Base-by-base conservation (phyloP, 176 grass and related monocot genomes). In the Oryza rufipogon region DNA sequence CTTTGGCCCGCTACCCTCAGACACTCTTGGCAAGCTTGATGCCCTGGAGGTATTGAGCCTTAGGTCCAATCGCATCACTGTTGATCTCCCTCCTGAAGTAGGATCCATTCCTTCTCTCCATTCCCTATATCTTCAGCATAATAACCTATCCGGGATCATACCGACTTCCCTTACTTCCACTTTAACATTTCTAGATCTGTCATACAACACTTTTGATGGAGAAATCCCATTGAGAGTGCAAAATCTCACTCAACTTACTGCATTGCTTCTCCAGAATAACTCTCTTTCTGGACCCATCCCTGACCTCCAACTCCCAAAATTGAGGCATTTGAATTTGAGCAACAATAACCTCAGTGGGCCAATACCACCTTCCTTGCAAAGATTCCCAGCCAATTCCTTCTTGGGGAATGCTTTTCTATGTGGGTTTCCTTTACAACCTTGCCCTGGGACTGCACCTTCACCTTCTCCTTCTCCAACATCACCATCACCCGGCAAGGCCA, bases 41-140 rank as follows among this genome's bases (percentile, higher is more conserved):
- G 96, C 93, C 22, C 68, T 99, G 44, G 84, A 99, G 79, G 81
- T 99, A 63, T 85, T 99, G 83, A 99, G 96, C 84, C 93, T 99
- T 41, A 80, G 93, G 49, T 99, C 91, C 70, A 99, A 99, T 76
- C 91, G 93, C 80, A 80, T 99, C 71, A 99, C 86, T 73, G 64
- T 87, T 69, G 81, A 96, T 74, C 86, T 99, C 70, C 93, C 96
- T 73, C 77, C 96, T 69, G 93, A 99, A 81, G 89, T 99, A 86
- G 81, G 88, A 83, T 94, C 96, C 6, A 89, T 99, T 77, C 96
- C 91, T 91, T 90, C 96, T 72, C 83, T 99, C 49, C 93, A 90
- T 85, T 99, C 87, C 77, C 91, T 99, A 48, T 96, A 89, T 73
- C 89, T 99, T 87, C 96, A 96, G 69, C 91, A 96, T 82, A 99